Evolutionary conservation across 306 rosid species (phyloP).

Genomic region (Pueraria montana): DNA sequence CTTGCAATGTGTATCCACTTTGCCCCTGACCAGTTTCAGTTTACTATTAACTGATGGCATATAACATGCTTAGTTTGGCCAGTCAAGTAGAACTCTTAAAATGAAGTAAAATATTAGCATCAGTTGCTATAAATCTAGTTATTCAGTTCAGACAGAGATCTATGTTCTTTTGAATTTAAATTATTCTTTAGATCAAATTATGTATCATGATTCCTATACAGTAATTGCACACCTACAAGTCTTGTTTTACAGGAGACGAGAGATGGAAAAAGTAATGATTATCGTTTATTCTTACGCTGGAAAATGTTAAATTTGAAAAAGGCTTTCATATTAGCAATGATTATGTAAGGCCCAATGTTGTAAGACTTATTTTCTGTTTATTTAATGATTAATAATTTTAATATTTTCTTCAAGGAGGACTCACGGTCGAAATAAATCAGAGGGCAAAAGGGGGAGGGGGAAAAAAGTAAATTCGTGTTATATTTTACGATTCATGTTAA

Average conservation of each 20-base stretch:
- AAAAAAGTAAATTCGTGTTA: not conserved
- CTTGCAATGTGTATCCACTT: no score
- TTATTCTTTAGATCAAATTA: not conserved
- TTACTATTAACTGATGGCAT: not conserved
- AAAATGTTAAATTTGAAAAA: not conserved
- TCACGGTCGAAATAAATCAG: not conserved
- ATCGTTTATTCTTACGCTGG: not conserved
- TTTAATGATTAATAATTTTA: not conserved
- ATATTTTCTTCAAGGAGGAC: not conserved
- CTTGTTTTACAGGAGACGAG: not conserved
- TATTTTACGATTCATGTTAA: not conserved
- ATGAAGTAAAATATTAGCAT: not conserved
- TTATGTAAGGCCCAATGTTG: not conserved
- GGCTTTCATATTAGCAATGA: not conserved
- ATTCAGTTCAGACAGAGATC: not conserved
- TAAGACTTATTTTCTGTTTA: not conserved
- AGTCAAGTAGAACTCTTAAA: not conserved
- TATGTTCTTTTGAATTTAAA: not conserved
- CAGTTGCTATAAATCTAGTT: not conserved
- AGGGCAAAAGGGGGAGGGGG: not conserved
- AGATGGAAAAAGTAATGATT: not conserved
- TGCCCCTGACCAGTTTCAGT: not conserved
- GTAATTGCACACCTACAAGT: not conserved
- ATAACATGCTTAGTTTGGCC: no score
- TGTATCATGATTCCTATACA: not conserved